phyloP scores from a whole-genome alignment of 2,329 filamentous ascomycete species.

The Botrytis deweyae region DNA sequence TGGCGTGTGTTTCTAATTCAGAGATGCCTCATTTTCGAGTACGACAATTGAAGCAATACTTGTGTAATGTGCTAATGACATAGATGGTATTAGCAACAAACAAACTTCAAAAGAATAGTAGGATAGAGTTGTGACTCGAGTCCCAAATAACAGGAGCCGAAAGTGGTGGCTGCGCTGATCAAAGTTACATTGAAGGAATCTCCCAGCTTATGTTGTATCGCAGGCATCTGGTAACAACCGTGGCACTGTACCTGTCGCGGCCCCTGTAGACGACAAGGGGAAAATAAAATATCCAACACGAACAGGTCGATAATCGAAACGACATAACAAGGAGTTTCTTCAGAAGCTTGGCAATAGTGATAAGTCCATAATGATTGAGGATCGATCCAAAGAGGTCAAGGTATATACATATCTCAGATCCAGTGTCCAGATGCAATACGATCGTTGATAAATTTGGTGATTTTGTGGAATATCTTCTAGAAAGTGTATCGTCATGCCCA shows the following conservation, averaged over 20 bases:
- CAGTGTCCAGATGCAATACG: not conserved
- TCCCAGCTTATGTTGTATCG: not conserved
- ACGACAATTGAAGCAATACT: not conserved
- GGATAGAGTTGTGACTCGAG: not conserved
- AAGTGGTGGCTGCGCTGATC: not conserved
- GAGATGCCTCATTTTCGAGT: not conserved
- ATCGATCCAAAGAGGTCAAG: not conserved
- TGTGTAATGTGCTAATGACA: not conserved
- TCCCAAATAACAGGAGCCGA: not conserved
- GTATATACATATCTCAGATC: constrained; percentile 12
- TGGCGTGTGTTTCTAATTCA: not conserved
- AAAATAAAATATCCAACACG: not conserved
- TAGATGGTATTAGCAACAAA: not conserved
- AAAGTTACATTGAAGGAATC: not conserved
- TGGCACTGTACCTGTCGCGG: not conserved
- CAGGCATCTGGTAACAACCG: not conserved
- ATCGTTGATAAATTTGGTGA: not conserved
- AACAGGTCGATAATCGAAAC: not conserved
- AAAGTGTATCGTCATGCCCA: constrained; percentile 13
- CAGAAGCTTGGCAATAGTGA: not conserved
- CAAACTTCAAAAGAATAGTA: not conserved
- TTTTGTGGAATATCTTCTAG: constrained; percentile 1
- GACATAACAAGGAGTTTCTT: not conserved
- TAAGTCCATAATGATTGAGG: not conserved
- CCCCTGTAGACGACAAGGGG: constrained; percentile 7